Evolutionary conservation across 495 filamentous ascomycete genomes (phyloP).

Genomic region (Oleoguttula mirabilis): DNA sequence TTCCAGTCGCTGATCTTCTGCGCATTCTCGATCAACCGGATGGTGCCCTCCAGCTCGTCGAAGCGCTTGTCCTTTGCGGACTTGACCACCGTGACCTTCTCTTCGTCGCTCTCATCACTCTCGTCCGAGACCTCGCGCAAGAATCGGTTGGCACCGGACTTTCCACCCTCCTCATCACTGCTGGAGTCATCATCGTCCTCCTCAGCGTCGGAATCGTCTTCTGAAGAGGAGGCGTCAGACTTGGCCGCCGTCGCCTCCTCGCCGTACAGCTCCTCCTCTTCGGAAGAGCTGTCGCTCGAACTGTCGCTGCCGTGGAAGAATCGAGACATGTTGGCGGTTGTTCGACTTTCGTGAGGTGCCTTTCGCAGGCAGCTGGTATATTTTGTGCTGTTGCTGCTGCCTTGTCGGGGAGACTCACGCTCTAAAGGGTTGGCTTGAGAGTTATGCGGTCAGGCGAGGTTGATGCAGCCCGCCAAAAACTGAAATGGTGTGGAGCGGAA

Average conservation of each 20-base stretch:
- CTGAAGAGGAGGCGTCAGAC: conserved; percentile 31
- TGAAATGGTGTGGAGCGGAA: no score
- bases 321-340: conserved; percentile 62
- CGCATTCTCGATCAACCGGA: conserved; percentile 85
- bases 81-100: conserved; percentile 71
- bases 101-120: conserved; percentile 59
- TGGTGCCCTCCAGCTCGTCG: conserved; percentile 82
- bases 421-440: no score
- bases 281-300: conserved; percentile 73
- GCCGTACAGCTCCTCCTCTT: conserved; percentile 84
- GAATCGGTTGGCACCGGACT: conserved; percentile 65
- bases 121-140: conserved; percentile 49
- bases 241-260: conserved; percentile 54
- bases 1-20: conserved; percentile 97
- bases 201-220: conserved; percentile 40
- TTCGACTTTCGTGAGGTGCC: no score
- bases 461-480: no score
- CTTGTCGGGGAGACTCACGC: no score
- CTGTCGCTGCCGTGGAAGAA: conserved; percentile 92
- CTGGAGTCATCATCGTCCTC: conserved; percentile 27
- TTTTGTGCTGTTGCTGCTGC: no score
- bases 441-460: no score
- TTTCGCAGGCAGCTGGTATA: no score
- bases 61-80: conserved; percentile 95
- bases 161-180: conserved; percentile 52